Conservation (phyloP, 2,329 filamentous ascomycete genomes). For the Alternaria angustiovoidea region DNA sequence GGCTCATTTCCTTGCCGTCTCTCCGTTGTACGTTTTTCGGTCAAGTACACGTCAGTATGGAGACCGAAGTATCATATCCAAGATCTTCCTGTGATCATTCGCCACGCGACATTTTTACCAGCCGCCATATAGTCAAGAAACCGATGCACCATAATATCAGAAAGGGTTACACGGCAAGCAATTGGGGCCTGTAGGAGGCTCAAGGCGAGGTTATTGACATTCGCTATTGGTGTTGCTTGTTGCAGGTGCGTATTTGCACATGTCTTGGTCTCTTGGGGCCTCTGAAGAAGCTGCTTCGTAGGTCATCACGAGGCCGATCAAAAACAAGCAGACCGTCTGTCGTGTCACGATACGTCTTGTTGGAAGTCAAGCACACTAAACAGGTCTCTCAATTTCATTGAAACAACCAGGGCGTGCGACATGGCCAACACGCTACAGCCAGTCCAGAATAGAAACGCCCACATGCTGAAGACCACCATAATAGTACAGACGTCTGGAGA, state of each 20-base stretch:
- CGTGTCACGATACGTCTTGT: neutral
- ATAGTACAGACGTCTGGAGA: constrained; percentile 7
- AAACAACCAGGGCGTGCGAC: neutral
- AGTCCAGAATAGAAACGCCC: neutral
- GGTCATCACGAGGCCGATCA: neutral
- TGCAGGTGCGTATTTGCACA: neutral
- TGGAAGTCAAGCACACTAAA: neutral
- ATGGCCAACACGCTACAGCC: neutral
- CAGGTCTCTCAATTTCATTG: neutral
- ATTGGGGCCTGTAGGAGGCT: neutral
- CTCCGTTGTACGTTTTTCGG: neutral
- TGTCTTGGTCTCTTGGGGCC: neutral
- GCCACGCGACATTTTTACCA: neutral
- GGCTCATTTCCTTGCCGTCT: neutral
- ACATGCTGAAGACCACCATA: constrained; percentile 1
- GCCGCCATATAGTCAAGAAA: neutral
- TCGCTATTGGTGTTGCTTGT: neutral
- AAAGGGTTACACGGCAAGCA: neutral
- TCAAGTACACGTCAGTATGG: neutral
- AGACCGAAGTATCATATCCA: neutral
- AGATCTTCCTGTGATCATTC: neutral
- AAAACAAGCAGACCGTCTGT: neutral
- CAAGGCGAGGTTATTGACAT: neutral
- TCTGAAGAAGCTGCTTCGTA: neutral
- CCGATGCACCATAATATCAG: neutral